phyloP scores from a whole-genome alignment of 169 alveolate genomes.

The Besnoitia besnoiti region DNA sequence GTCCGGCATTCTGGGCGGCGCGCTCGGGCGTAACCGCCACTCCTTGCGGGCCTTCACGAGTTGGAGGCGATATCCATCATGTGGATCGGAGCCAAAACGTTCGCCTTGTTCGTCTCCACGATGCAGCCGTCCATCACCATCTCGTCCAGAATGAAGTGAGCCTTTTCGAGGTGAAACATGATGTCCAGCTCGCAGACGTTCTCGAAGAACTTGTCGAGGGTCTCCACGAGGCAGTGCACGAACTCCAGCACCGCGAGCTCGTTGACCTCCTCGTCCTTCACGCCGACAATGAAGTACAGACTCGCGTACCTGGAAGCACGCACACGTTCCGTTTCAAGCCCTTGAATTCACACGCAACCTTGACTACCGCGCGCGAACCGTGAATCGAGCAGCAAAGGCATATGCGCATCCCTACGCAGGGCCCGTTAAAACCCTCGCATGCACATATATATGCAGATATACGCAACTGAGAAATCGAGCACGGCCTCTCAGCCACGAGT shows the following conservation, averaged over 20 bases:
- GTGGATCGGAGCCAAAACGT: conserved; percentile 29
- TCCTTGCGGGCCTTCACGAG: not conserved
- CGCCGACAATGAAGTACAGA: conserved; percentile 94
- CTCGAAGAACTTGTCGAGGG: conserved; percentile 96
- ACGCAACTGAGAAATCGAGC: too few species aligned
- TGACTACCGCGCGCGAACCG: too few species aligned
- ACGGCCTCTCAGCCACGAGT: too few species aligned
- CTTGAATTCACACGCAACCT: too few species aligned
- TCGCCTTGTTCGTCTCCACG: conserved; percentile 57
- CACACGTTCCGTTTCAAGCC: too few species aligned
- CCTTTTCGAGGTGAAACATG: conserved; percentile 97
- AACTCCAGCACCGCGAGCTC: conserved; percentile 96
- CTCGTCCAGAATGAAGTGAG: conserved; percentile 97
- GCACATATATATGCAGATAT: too few species aligned
- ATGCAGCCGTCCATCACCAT: conserved; percentile 84
- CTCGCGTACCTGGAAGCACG: conserved; percentile 93
- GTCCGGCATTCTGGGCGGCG: too few species aligned
- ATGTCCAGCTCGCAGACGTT: conserved; percentile 95
- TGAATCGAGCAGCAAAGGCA: too few species aligned
- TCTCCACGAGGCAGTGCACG: conserved; percentile 97
- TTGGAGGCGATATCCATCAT: conserved; percentile 35
- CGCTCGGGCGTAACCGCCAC: not conserved
- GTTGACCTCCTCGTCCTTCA: conserved; percentile 87
- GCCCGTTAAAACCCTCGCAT: too few species aligned
- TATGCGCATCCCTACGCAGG: too few species aligned